These are phyloP conservation scores for Paramecium primaurelia DNA, from an alignment of 73 alveolate species.

Conservation along the genomic window DNA sequence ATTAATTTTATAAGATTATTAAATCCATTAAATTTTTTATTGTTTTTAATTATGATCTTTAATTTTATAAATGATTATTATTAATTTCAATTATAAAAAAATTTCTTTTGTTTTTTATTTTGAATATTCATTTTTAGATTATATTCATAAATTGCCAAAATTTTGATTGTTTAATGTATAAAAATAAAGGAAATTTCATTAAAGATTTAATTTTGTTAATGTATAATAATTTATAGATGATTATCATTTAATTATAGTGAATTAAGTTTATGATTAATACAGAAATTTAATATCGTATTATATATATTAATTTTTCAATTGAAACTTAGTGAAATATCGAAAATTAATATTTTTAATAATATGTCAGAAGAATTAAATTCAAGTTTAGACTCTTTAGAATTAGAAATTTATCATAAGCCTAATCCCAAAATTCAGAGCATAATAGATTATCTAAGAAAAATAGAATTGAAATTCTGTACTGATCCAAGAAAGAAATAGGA, in stretches of 20 bases:
- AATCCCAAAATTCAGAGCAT: not conserved
- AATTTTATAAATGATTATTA: too few species aligned
- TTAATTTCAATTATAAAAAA: not conserved
- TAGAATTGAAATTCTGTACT: not conserved
- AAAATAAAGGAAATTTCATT: not conserved
- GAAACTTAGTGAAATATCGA: not conserved
- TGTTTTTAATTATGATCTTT: not conserved
- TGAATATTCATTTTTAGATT: too few species aligned
- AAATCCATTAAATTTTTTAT: too few species aligned
- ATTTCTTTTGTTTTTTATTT: not conserved
- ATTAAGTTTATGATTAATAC: not conserved
- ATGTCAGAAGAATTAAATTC: conserved; percentile 12
- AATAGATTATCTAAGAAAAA: not conserved
- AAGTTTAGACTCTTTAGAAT: conserved; percentile 22
- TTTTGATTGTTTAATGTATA: not conserved
- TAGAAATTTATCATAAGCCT: conserved; percentile 16
- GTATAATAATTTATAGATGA: not conserved
- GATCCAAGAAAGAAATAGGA: not conserved
- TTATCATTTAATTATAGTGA: not conserved
- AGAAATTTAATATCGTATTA: not conserved
- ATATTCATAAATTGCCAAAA: not conserved
- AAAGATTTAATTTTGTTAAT: not conserved
- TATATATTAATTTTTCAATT: not conserved
- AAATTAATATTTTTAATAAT: not conserved
- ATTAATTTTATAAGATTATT: not conserved